Base-by-base conservation (phyloP, 768 basidiomycete genomes). In the Cubamyces lactineus region DNA sequence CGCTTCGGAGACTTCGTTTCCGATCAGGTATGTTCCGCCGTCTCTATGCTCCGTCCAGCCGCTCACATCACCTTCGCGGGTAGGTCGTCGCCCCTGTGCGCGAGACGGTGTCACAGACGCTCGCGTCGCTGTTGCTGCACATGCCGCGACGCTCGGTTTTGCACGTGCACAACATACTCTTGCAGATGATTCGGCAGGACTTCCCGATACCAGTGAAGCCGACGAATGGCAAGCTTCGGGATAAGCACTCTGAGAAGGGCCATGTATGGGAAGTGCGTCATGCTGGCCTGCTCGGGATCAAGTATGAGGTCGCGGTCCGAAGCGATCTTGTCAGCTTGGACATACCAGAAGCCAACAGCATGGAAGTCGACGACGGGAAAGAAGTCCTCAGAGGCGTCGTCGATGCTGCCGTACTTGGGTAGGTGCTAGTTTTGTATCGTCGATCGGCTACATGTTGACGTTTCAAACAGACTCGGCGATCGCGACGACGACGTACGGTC, bases 1-100 rank as follows among this genome's bases (percentile, higher is more conserved):
- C 87, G 97, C n/a, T 99, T 99, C 69, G 94, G 96, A 2, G 97
- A 99, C 75, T 99, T 96, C 71, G 87, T 97, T 39, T 92, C 94
- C 0, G 97, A 99, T 72, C 95, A 96, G 78, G 83, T 82, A 43
- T 39, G 76, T 65, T 15, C 16, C 23, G 16, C 46, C 13, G 13
- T 40, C 1, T 12, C 2, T 26, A 34, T 7, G 13, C 28, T 15
- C 13, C 48, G 16, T 16, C 15, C 12, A 16, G 19, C 48, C 4
- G 42, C 12, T 49, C 28, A 34, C 9, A 11, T 34, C 34, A 34
- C 34, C 9, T 34, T 34, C 34, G 34, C 34, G 19, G 26, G 24
- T 38, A 85, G 81, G 95, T 98, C 43, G 86, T 98, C 12, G 97
- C 97, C 12, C 97, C 97, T 43, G 96, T 99, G 8, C 86, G 97